Evolutionary conservation across 352 stramenopile genomes (phyloP).

Genomic region (Pythium monospermum): DNA sequence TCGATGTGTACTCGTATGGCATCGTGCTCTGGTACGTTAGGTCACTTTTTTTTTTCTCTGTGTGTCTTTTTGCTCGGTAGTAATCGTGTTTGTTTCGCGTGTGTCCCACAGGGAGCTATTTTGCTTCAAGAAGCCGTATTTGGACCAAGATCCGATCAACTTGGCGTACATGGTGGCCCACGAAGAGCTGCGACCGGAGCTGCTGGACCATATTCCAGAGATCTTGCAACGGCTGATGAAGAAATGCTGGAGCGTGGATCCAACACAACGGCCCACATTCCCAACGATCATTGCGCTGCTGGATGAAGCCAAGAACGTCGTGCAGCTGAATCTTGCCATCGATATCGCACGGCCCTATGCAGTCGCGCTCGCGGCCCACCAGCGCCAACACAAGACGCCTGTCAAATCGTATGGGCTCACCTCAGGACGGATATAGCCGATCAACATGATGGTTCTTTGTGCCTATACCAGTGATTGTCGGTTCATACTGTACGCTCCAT

Average conservation of each 20-base stretch:
- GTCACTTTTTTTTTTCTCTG: too few species aligned
- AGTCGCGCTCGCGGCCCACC: slow-evolving; percentile 27
- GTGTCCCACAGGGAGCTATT: slow-evolving; percentile 76
- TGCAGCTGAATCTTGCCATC: slow-evolving; percentile 48
- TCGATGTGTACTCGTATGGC: slow-evolving; percentile 79
- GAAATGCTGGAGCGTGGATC: slow-evolving; percentile 55
- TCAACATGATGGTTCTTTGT: not conserved
- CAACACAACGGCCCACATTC: slow-evolving; percentile 52
- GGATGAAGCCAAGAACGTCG: slow-evolving; percentile 50
- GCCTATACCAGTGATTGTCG: too few species aligned
- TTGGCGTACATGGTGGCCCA: slow-evolving; percentile 71
- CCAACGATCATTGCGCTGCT: slow-evolving; percentile 50
- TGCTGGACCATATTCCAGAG: slow-evolving; percentile 61
- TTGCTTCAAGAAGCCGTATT: slow-evolving; percentile 79
- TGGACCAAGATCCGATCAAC: slow-evolving; percentile 77
- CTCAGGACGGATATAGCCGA: slow-evolving; percentile 39
- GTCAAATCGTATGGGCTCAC: slow-evolving; percentile 53
- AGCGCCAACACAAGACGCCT: slow-evolving; percentile 25
- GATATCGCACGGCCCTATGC: slow-evolving; percentile 47
- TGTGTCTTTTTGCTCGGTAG: too few species aligned
- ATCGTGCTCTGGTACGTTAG: slow-evolving; percentile 73
- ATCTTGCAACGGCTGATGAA: slow-evolving; percentile 65
- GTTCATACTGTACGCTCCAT: too few species aligned
- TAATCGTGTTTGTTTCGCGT: too few species aligned
- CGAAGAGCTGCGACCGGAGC: slow-evolving; percentile 58